Conservation (phyloP, 257 asterid genomes). For the Przewalskia tangutica region DNA sequence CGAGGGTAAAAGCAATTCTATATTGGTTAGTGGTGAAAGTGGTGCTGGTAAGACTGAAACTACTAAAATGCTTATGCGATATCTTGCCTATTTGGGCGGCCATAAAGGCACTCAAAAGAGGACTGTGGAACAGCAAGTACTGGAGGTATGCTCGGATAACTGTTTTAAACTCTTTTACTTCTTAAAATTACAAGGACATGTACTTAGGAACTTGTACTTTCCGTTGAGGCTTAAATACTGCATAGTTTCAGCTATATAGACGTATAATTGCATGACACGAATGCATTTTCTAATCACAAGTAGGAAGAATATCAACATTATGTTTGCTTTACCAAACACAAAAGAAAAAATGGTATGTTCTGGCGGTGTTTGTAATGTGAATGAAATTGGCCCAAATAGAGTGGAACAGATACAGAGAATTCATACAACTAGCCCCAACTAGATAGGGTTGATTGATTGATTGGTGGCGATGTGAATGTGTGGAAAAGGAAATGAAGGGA, state of each 20-base stretch:
- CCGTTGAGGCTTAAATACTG: neutral
- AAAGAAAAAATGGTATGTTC: neutral
- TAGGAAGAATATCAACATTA: neutral
- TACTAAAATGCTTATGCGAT: slow-evolving; percentile 97
- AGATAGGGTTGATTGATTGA: neutral
- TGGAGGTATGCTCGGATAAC: slow-evolving; percentile 52
- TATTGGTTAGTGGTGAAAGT: slow-evolving; percentile 97
- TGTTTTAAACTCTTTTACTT: neutral
- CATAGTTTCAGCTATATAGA: neutral
- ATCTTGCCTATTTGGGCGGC: slow-evolving; percentile 95
- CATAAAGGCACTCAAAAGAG: slow-evolving; percentile 92
- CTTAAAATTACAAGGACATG: neutral
- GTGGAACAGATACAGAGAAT: neutral
- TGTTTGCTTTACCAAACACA: neutral
- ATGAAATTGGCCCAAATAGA: neutral
- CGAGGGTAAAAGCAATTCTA: slow-evolving; percentile 88
- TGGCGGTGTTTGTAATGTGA: neutral
- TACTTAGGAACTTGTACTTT: neutral
- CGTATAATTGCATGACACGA: neutral
- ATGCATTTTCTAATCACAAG: neutral
- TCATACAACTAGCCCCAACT: neutral
- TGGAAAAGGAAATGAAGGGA: neutral
- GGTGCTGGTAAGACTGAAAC: slow-evolving; percentile 99
- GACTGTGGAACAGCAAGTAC: slow-evolving; percentile 96
- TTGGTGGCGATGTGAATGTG: neutral